Percentiles rank a stretch among this genome's conserved stretches.
These are phyloP conservation scores for Pseudogymnoascus verrucosus DNA, from an alignment of 2,329 filamentous ascomycete species.

Conservation along the genomic window DNA sequence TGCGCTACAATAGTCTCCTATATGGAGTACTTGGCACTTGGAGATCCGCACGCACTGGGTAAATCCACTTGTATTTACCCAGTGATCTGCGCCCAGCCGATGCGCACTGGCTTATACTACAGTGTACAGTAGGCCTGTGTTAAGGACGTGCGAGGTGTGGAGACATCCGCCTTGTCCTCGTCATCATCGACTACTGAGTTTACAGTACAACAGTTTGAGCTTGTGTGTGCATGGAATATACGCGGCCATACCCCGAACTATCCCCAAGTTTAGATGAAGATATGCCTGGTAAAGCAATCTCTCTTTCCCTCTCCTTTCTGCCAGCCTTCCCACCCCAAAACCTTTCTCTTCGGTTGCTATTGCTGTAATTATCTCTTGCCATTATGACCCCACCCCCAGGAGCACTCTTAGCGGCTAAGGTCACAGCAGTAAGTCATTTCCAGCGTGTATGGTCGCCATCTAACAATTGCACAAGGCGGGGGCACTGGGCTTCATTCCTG, in stretches of 20 bases:
- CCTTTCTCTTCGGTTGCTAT: background rate
- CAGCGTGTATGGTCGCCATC: background rate
- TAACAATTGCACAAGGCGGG: constrained; percentile 21
- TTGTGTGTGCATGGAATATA: background rate
- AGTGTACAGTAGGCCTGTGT: no score
- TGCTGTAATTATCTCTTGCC: background rate
- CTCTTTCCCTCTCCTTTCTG: background rate
- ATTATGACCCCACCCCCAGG: background rate
- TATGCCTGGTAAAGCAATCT: background rate
- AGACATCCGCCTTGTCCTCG: background rate
- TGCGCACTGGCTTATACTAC: no score
- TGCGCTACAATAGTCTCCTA: background rate
- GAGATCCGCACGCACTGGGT: background rate
- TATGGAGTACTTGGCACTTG: background rate
- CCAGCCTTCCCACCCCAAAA: background rate
- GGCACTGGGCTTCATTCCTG: constrained; percentile 31
- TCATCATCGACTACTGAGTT: background rate
- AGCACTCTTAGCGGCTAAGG: background rate
- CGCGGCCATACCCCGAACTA: background rate
- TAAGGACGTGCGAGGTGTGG: background rate
- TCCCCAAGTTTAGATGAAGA: background rate
- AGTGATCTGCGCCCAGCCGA: no score
- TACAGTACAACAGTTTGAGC: background rate
- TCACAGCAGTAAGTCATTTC: background rate
- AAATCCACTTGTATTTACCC: no score